Evolutionary conservation across 352 stramenopile species (phyloP), one percentile per base, ranked within the genome.

Genomic region (Pythium dissimile): DNA sequence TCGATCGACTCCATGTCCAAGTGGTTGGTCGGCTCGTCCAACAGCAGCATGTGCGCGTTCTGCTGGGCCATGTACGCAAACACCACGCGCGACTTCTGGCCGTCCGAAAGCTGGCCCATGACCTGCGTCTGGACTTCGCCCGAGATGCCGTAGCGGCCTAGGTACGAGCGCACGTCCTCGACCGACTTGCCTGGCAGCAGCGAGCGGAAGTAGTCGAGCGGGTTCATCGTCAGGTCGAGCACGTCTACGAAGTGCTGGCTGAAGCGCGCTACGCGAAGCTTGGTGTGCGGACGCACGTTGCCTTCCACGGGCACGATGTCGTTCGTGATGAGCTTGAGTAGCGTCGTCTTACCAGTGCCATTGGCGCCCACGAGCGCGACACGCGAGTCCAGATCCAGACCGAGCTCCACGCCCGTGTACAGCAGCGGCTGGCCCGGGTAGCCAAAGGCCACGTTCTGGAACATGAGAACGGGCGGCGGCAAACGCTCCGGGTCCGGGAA

Each of bases 221-320:
- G 97, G 10, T 88, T 89, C 75, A 97, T 87, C 23, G 84, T 75
- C 59, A 99, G 72, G 67, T 99, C 90, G n/a, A 99, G 74, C 34
- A 99, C 92, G 71, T 99, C 97, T 3, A 98, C 95, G 62, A 98
- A 99, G 71, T 99, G 97, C 80, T 99, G 97, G 62, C 93, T 98
- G 75, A 98, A 99, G 23, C 94, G 86, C 26, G 92, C 92, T 39
- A 99, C 88, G 69, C 96, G 96, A 34, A 99, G 82, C 72, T 98
- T 97, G 30, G 80, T 94, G 77, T 99, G 95, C 52, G 94, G 95
- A 41, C 95, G 87, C 61, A 99, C 96, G 48, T 98, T 97, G 39
- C 97, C 97, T 16, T 86, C 67, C 20, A 96, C 84, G 21, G 97
- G 94, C 44, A 92, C 77, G 28, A 99, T 75, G 67, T 99, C 94